These are phyloP conservation scores for Exophiala spinifera DNA, from an alignment of 2,329 filamentous ascomycete species.

Conservation along the genomic window DNA sequence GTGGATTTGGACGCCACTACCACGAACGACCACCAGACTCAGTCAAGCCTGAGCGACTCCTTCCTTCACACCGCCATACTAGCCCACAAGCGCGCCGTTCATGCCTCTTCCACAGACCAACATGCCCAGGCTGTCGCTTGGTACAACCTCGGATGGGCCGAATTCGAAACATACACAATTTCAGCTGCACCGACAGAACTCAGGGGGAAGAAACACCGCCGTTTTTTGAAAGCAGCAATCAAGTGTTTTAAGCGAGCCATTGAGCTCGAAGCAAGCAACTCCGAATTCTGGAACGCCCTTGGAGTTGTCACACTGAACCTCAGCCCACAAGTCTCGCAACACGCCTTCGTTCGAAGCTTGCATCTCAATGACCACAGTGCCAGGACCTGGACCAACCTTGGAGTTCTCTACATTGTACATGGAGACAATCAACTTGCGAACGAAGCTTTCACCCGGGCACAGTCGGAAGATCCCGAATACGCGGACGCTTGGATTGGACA, in stretches of 20 bases:
- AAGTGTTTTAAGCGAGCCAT: conserved; percentile 93
- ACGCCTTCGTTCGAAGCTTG: conserved; percentile 88
- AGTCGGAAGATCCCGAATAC: conserved; percentile 92
- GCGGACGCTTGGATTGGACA: conserved; percentile 93
- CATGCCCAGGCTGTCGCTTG: conserved; percentile 94
- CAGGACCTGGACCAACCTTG: conserved; percentile 85
- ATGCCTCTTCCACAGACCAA: conserved; percentile 66
- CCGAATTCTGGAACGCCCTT: conserved; percentile 95
- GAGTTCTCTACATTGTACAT: conserved; percentile 78
- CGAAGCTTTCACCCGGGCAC: conserved; percentile 81
- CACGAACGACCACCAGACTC: conserved; percentile 27
- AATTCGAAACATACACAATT: conserved; percentile 71
- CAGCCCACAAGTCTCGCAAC: conserved; percentile 84
- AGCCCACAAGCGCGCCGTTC: conserved; percentile 81
- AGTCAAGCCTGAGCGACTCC: conserved; percentile 43
- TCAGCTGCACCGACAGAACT: conserved; percentile 34
- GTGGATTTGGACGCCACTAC: conserved; percentile 30
- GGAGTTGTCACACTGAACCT: conserved; percentile 85
- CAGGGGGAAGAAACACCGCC: conserved; percentile 53
- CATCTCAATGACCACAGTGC: conserved; percentile 86
- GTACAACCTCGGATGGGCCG: conserved; percentile 95
- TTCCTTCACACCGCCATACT: conserved; percentile 72
- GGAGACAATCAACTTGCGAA: conserved; percentile 84
- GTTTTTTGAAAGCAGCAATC: conserved; percentile 76
- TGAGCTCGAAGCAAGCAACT: conserved; percentile 87